Evolutionary conservation across 768 basidiomycete species (phyloP).

Genomic region (Tulasnella sp.): DNA sequence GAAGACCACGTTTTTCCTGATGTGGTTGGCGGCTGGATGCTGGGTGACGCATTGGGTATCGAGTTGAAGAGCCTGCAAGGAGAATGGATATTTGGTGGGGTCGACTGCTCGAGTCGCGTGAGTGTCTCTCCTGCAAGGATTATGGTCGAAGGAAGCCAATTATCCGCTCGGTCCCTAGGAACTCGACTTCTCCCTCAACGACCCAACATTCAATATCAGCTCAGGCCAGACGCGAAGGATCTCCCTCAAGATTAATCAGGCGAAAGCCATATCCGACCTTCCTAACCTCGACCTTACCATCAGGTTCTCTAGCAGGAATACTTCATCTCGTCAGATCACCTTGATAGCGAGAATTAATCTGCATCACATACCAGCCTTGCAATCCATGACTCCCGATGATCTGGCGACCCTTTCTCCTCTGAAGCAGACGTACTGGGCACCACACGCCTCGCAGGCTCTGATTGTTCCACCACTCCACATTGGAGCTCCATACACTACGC

Average conservation of each 20-base stretch:
- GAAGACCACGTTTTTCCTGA: constrained; percentile 10
- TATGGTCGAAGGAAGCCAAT: not conserved
- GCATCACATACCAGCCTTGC: not conserved
- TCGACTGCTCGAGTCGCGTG: not conserved
- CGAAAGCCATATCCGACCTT: too few relatives aligned
- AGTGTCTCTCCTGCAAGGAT: not conserved
- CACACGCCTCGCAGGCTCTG: not conserved
- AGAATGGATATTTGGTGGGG: not conserved
- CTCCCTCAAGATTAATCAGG: too few relatives aligned
- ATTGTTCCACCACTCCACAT: constrained; percentile 12
- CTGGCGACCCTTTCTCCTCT: not conserved
- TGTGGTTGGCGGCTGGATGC: constrained; percentile 8
- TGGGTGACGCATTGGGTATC: constrained; percentile 15
- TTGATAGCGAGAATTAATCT: not conserved
- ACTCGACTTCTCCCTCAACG: not conserved
- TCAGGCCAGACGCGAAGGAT: too few relatives aligned
- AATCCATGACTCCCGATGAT: not conserved
- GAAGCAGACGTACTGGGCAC: constrained; percentile 5
- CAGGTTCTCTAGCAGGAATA: too few relatives aligned
- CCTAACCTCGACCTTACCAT: too few relatives aligned
- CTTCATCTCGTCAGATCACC: too few relatives aligned
- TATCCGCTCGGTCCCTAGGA: not conserved
- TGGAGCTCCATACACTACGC: constrained; percentile 20
- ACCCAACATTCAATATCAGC: not conserved
- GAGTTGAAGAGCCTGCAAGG: not conserved